These are phyloP conservation scores for Zygosaccharomyces bisporus DNA, from an alignment of 805 yeast genomes.

Conservation along the genomic window DNA sequence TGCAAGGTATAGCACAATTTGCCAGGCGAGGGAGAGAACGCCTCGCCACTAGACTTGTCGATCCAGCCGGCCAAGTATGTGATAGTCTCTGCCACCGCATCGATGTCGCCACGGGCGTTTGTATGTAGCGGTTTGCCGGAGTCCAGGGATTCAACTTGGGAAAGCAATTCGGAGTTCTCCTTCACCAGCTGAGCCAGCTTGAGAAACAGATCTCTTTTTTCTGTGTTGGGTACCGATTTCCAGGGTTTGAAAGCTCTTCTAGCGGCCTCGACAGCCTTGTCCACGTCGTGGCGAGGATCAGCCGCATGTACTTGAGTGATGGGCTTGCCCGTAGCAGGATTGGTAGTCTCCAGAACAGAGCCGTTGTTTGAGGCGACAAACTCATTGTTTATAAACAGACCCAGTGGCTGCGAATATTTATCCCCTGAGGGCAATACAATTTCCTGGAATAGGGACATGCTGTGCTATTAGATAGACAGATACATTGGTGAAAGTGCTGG, in stretches of 20 bases:
- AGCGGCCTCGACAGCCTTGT: constrained; percentile 52
- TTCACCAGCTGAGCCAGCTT: constrained; percentile 50
- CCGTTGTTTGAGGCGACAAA: constrained; percentile 54
- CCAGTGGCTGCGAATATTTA: constrained; percentile 66
- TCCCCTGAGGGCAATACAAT: constrained; percentile 64
- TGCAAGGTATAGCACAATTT: constrained; percentile 53
- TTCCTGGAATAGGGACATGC: constrained; percentile 23
- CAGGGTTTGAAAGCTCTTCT: constrained; percentile 49
- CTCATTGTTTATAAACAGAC: constrained; percentile 72
- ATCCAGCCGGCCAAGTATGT: constrained; percentile 74
- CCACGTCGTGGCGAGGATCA: constrained; percentile 45
- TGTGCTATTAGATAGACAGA: not conserved
- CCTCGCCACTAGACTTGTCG: constrained; percentile 61
- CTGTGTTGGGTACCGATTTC: constrained; percentile 45
- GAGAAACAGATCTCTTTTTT: constrained; percentile 44
- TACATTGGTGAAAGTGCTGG: not conserved
- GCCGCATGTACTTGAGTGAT: constrained; percentile 52
- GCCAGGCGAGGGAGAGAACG: constrained; percentile 54
- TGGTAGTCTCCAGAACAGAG: constrained; percentile 35
- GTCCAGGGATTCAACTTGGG: constrained; percentile 56
- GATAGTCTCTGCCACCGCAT: constrained; percentile 51
- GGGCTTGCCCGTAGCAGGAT: constrained; percentile 53
- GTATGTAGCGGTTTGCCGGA: constrained; percentile 53
- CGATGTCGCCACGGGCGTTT: constrained; percentile 58
- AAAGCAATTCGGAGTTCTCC: constrained; percentile 46